Percentiles rank a stretch among this genome's conserved stretches.
Evolutionary conservation across 768 basidiomycete genomes (phyloP).

Genomic region (Gyrodon lividus): DNA sequence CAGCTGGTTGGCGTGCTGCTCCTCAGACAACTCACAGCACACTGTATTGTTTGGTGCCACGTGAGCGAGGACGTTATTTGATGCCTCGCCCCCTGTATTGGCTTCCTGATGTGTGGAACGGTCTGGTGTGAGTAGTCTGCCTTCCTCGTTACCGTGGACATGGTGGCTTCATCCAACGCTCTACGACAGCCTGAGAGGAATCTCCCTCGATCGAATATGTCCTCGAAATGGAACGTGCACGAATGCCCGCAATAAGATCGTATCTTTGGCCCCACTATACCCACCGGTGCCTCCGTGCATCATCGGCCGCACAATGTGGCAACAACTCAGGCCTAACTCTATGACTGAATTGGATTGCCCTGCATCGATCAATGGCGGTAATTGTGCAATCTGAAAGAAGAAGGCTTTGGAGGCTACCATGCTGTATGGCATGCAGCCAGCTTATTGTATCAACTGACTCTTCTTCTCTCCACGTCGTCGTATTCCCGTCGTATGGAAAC

Average conservation of each 20-base stretch:
- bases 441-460: not conserved
- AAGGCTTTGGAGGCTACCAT: not conserved
- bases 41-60: too few species aligned
- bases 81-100: not conserved
- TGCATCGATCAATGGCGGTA: not conserved
- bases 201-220: not conserved
- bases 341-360: not conserved
- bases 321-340: not conserved
- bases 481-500: too few species aligned
- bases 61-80: not conserved
- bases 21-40: not conserved
- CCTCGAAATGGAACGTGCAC: too few species aligned
- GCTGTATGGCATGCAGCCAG: not conserved
- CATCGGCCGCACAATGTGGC: not conserved
- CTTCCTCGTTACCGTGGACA: not conserved
- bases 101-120: not conserved
- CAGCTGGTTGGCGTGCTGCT: not conserved
- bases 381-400: not conserved
- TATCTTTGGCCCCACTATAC: conserved; percentile 20
- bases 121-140: not conserved
- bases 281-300: conserved; percentile 20
- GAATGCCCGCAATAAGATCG: not conserved
- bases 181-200: not conserved
- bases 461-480: not conserved
- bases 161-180: not conserved